Conservation (phyloP, 352 stramenopile species). For the Stramenopiles sp. region DNA sequence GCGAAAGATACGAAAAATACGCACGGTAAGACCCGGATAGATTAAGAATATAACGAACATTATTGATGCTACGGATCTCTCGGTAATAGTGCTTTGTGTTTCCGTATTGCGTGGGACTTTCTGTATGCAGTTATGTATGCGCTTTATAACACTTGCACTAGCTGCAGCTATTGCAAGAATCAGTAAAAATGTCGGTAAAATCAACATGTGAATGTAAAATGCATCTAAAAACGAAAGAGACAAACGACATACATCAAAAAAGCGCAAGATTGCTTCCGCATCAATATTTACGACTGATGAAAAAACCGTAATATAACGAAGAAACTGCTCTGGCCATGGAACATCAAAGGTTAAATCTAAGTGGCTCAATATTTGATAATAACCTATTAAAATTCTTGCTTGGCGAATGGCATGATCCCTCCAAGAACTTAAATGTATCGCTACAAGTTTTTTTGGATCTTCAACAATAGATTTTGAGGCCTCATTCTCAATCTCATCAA, state of each 20-base stretch:
- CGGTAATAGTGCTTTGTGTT: neutral
- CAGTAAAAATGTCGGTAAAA: neutral
- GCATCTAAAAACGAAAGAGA: neutral
- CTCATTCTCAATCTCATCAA: neutral
- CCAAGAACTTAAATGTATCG: neutral
- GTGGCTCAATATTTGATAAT: neutral
- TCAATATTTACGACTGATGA: neutral
- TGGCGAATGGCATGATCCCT: neutral
- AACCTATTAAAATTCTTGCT: neutral
- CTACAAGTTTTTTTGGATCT: neutral
- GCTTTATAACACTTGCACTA: neutral
- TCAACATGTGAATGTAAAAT: neutral
- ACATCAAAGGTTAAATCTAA: slow-evolving; percentile 13
- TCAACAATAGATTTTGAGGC: neutral
- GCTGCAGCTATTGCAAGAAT: neutral
- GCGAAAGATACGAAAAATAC: slow-evolving; percentile 1
- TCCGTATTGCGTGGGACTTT: neutral
- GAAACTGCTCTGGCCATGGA: slow-evolving; percentile 3
- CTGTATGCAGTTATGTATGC: neutral
- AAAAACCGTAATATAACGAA: neutral
- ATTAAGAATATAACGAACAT: neutral
- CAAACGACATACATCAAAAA: neutral
- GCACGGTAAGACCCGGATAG: neutral
- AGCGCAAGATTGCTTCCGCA: neutral
- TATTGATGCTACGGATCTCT: neutral